phyloP scores from a whole-genome alignment of 805 yeast genomes.

The Saccharomycopsis fermentans region DNA sequence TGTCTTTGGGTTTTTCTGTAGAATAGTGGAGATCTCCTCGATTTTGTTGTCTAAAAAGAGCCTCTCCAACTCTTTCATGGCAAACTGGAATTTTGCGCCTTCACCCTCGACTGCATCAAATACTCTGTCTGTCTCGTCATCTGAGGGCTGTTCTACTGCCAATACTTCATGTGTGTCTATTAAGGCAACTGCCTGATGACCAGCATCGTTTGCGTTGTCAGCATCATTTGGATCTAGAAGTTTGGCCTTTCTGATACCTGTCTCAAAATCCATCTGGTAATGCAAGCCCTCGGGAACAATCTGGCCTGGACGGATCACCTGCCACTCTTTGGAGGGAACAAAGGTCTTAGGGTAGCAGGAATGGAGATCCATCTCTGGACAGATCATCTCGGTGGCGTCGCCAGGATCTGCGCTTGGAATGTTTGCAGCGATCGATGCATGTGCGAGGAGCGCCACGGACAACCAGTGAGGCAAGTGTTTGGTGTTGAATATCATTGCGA shows the following conservation, averaged over 20 bases:
- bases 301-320: constrained; percentile 58
- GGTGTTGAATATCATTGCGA: not conserved
- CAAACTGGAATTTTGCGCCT: constrained; percentile 1
- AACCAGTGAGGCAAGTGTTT: not conserved
- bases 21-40: not conserved
- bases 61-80: not conserved
- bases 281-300: constrained; percentile 65
- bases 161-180: not conserved
- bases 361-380: constrained; percentile 32
- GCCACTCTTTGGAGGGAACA: constrained; percentile 61
- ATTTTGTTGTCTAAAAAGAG: not conserved
- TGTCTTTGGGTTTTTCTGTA: not conserved
- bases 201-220: constrained; percentile 11
- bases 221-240: constrained; percentile 30
- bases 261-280: constrained; percentile 55
- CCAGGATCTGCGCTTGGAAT: not conserved
- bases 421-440: not conserved
- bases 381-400: constrained; percentile 23
- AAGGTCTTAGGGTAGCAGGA: constrained; percentile 60
- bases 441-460: not conserved
- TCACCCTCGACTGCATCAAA: constrained; percentile 3
- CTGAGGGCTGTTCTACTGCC: not conserved
- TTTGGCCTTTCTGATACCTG: constrained; percentile 62
- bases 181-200: not conserved
- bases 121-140: not conserved